A percentile compares a stretch with the other conserved stretches of the same genome.
phyloP scores from a whole-genome alignment of 352 stramenopile genomes.

The Globisporangium parvum region DNA sequence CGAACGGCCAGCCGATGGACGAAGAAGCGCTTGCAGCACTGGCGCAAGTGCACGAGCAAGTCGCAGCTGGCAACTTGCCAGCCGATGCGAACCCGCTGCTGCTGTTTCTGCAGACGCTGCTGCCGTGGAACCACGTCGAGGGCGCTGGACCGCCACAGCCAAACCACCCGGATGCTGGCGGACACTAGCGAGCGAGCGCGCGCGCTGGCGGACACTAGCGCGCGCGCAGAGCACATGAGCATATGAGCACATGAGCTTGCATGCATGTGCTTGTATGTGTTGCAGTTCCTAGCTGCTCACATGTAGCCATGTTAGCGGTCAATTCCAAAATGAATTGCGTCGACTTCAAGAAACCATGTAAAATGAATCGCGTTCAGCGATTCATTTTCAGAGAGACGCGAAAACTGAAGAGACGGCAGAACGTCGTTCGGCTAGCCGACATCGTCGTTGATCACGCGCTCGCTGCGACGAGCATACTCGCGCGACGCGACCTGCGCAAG shows the following conservation, averaged over 20 bases:
- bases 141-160: slow-evolving; percentile 26
- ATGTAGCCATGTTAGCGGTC: too few relatives aligned
- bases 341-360: too few relatives aligned
- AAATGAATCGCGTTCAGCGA: too few relatives aligned
- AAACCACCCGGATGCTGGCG: neutral
- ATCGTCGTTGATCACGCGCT: too few relatives aligned
- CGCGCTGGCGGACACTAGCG: neutral
- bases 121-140: slow-evolving; percentile 83
- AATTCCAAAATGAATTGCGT: too few relatives aligned
- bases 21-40: slow-evolving; percentile 47
- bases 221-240: neutral
- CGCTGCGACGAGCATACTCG: too few relatives aligned
- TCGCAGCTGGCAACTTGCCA: slow-evolving; percentile 62
- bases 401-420: too few relatives aligned
- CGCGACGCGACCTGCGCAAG: too few relatives aligned
- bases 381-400: too few relatives aligned
- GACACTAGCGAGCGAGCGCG: neutral
- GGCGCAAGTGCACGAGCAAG: slow-evolving; percentile 50
- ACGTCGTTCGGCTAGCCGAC: too few relatives aligned
- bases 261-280: too few relatives aligned
- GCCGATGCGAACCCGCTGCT: slow-evolving; percentile 77
- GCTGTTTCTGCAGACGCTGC: slow-evolving; percentile 78
- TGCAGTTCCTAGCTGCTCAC: too few relatives aligned
- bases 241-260: neutral
- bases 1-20: slow-evolving; percentile 56